phyloP scores from a whole-genome alignment of 176 grass and related monocot genomes.

The Secale cereale region DNA sequence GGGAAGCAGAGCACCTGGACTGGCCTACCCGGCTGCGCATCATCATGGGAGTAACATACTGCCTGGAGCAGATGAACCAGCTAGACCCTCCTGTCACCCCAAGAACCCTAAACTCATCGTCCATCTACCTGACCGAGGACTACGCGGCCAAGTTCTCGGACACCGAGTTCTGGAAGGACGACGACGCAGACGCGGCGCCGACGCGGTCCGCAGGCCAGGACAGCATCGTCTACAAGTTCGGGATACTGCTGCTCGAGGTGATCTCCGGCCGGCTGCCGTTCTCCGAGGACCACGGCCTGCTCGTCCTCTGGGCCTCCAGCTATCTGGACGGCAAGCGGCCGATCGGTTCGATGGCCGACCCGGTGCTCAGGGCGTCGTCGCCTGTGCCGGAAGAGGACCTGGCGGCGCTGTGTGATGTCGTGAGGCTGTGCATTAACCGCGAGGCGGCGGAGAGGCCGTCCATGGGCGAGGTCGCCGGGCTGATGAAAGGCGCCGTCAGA shows the following conservation, averaged over 20 bases:
- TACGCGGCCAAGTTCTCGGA: slow-evolving; percentile 84
- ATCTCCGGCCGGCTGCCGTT: slow-evolving; percentile 74
- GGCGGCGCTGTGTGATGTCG: slow-evolving; percentile 45
- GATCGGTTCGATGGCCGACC: slow-evolving; percentile 52
- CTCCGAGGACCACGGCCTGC: slow-evolving; percentile 63
- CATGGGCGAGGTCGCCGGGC: slow-evolving; percentile 39
- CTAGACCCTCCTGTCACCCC: slow-evolving; percentile 41
- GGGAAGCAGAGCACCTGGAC: slow-evolving; percentile 77
- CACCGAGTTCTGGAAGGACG: slow-evolving; percentile 40
- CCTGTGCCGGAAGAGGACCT: slow-evolving; percentile 45
- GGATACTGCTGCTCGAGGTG: slow-evolving; percentile 75
- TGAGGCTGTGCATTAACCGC: slow-evolving; percentile 48
- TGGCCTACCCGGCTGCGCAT: slow-evolving; percentile 62
- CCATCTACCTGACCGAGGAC: slow-evolving; percentile 81
- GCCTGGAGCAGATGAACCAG: slow-evolving; percentile 58
- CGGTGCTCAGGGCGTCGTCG: slow-evolving; percentile 46
- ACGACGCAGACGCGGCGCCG: background rate
- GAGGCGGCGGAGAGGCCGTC: slow-evolving; percentile 29
- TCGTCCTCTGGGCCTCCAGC: slow-evolving; percentile 85
- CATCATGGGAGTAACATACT: slow-evolving; percentile 79
- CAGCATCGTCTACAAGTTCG: slow-evolving; percentile 66
- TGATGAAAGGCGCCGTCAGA: slow-evolving; percentile 39
- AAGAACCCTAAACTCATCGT: slow-evolving; percentile 59
- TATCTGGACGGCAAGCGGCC: slow-evolving; percentile 69
- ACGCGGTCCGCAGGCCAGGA: slow-evolving; percentile 12